These are phyloP conservation scores for Neurospora tetrasperma DNA, from an alignment of 495 filamentous ascomycete genomes.

Conservation along the genomic window DNA sequence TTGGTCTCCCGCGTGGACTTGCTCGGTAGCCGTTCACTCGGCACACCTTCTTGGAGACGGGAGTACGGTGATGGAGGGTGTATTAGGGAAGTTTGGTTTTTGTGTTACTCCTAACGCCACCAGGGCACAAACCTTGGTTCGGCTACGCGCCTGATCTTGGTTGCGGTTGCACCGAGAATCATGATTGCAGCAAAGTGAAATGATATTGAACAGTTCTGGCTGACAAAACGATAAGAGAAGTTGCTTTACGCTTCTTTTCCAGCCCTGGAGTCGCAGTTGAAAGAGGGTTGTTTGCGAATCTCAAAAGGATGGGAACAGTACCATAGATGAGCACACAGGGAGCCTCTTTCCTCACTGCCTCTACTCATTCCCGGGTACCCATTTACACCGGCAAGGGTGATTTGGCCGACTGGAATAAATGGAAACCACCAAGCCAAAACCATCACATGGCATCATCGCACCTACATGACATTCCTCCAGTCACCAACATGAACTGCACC, in stretches of 20 bases:
- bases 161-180: not conserved
- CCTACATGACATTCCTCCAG: not conserved
- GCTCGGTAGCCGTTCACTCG: not conserved
- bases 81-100: not conserved
- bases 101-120: not conserved
- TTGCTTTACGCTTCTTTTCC: not conserved
- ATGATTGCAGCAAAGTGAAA: not conserved
- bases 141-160: not conserved
- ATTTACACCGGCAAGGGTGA: not conserved
- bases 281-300: not conserved
- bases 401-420: not conserved
- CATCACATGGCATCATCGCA: not conserved
- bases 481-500: not conserved
- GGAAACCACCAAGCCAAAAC: not conserved
- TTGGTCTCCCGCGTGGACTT: not conserved
- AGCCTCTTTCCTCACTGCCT: not conserved
- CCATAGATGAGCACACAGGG: not conserved
- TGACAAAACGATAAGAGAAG: not conserved
- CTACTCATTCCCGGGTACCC: not conserved
- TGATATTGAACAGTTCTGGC: not conserved
- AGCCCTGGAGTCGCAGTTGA: not conserved
- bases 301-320: not conserved
- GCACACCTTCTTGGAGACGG: not conserved
- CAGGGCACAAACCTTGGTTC: not conserved
- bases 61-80: not conserved